phyloP scores from a whole-genome alignment of 441 rosid genomes.

The Codiaeum variegatum region DNA sequence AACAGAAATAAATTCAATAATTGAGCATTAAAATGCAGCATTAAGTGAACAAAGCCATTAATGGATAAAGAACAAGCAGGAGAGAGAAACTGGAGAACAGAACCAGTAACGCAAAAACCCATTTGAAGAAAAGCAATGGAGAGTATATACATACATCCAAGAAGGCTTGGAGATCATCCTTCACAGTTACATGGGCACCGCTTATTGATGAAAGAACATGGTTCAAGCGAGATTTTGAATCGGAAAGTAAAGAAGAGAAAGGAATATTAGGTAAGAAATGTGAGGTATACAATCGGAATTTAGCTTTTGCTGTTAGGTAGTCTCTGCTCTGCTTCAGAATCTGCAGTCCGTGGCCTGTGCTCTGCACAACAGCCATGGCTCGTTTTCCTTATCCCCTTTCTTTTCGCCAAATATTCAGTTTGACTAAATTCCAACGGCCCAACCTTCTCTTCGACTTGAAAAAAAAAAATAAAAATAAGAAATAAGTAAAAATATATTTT shows the following conservation, averaged over 20 bases:
- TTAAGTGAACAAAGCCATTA: too few relatives aligned
- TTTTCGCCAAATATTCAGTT: too few relatives aligned
- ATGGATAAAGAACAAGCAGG: not conserved
- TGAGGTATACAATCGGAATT: not conserved
- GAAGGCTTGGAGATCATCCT: constrained; percentile 49
- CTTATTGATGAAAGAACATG: constrained; percentile 17
- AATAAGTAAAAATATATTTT: too few relatives aligned
- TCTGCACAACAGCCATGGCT: too few relatives aligned
- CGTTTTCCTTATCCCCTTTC: too few relatives aligned
- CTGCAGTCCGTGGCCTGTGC: not conserved
- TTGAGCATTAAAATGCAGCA: not conserved
- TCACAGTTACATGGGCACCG: constrained; percentile 24
- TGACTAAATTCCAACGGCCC: too few relatives aligned
- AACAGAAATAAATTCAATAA: not conserved
- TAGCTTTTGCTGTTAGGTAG: not conserved
- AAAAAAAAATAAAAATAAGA: too few relatives aligned
- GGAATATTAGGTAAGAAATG: not conserved
- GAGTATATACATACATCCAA: constrained; percentile 30
- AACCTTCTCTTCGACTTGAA: too few relatives aligned
- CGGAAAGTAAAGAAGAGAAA: not conserved
- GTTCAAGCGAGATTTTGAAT: constrained; percentile 6
- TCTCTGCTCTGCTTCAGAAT: not conserved
- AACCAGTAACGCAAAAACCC: not conserved
- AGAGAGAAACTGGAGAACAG: not conserved
- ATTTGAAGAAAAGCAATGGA: constrained; percentile 6